Conservation (phyloP, 2,329 filamentous ascomycete genomes). For the Aspergillus unguis region DNA sequence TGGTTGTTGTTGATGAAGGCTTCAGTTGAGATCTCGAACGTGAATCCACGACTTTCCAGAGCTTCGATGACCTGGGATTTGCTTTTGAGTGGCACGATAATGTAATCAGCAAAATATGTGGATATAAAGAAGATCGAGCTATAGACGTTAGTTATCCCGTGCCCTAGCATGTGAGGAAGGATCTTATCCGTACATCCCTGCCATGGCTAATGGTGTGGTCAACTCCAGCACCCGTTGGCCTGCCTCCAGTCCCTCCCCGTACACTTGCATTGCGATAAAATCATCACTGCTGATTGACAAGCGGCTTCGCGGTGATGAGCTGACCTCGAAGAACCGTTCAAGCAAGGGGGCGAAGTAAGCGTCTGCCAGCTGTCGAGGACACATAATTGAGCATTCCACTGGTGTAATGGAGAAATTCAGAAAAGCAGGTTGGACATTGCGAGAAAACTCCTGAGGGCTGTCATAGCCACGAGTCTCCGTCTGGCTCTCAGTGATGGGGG, state of each 20-base stretch:
- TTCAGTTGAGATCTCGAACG: constrained; percentile 68
- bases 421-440: constrained; percentile 67
- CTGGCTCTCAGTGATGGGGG: constrained; percentile 40
- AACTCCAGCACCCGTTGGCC: constrained; percentile 88
- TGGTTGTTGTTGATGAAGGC: constrained; percentile 62
- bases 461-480: constrained; percentile 36
- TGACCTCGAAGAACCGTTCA: constrained; percentile 53
- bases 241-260: constrained; percentile 84
- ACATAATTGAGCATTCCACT: constrained; percentile 88
- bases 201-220: constrained; percentile 83
- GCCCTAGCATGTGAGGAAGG: neutral
- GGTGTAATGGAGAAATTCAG: constrained; percentile 92
- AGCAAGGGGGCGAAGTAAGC: constrained; percentile 73
- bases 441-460: constrained; percentile 19
- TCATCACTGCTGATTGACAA: constrained; percentile 77
- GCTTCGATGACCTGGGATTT: constrained; percentile 71
- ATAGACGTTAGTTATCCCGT: constrained; percentile 2
- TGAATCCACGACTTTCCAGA: constrained; percentile 75
- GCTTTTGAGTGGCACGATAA: constrained; percentile 77
- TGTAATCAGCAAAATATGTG: constrained; percentile 96
- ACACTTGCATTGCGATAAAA: constrained; percentile 85
- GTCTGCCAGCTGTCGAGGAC: constrained; percentile 69
- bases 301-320: constrained; percentile 40
- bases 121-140: constrained; percentile 97
- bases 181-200: constrained; percentile 64